Percentiles rank a stretch among this genome's conserved stretches.
These are phyloP conservation scores for Penicillium pulvis DNA, from an alignment of 495 filamentous ascomycete genomes.

Conservation along the genomic window DNA sequence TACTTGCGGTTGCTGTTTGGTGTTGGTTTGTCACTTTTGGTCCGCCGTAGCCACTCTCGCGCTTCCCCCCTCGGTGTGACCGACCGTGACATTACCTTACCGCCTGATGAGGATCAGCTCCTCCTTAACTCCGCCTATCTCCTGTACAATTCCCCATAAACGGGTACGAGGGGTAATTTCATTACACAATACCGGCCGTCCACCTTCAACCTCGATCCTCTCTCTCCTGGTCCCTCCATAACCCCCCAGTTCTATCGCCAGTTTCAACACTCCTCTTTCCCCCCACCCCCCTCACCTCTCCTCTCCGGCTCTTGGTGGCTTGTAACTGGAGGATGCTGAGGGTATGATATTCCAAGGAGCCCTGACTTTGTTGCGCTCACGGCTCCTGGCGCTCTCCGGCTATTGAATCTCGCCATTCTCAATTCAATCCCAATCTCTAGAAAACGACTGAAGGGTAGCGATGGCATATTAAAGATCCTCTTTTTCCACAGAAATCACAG, in stretches of 20 bases:
- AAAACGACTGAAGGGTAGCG: conserved; percentile 26
- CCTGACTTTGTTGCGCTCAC: conserved; percentile 51
- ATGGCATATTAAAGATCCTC: conserved; percentile 34
- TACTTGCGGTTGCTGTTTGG: conserved; percentile 2
- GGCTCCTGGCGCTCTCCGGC: conserved; percentile 45
- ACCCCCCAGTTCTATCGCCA: conserved; percentile 26
- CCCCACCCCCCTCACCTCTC: conserved; percentile 10
- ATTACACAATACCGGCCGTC: conserved; percentile 32
- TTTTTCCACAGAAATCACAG: conserved; percentile 21
- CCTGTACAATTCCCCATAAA: not conserved
- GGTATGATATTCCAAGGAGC: conserved; percentile 50
- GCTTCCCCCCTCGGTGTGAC: conserved; percentile 6
- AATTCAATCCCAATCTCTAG: conserved; percentile 11
- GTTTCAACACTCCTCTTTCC: conserved; percentile 27
- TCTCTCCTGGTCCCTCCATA: conserved; percentile 18
- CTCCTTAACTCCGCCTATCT: not conserved
- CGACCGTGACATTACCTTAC: conserved; percentile 26
- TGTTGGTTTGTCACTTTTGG: conserved; percentile 17
- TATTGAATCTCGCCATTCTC: conserved; percentile 27
- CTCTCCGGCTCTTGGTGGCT: conserved; percentile 9
- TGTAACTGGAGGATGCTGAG: conserved; percentile 40
- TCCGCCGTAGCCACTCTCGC: conserved; percentile 21
- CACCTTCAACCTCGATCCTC: conserved; percentile 21
- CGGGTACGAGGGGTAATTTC: conserved; percentile 14
- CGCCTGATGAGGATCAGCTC: not conserved